These are phyloP conservation scores for thale cress (Arabidopsis thaliana) DNA, from an alignment of 345 rosid genomes.

Conservation along the genomic window DNA sequence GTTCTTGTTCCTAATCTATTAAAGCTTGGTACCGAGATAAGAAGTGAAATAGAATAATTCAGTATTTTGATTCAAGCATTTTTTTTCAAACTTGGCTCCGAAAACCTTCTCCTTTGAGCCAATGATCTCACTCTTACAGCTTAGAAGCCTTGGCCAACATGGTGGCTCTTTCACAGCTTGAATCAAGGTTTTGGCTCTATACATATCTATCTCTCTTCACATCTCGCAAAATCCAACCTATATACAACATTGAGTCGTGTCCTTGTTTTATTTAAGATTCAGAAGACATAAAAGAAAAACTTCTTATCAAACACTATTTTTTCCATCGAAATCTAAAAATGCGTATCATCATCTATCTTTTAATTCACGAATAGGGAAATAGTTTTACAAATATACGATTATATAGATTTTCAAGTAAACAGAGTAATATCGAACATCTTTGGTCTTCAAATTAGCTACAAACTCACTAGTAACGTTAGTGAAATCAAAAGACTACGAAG, in stretches of 20 bases:
- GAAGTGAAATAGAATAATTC: too few relatives aligned
- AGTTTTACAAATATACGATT: conserved; percentile 20
- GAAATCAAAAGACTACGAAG: conserved; percentile 15
- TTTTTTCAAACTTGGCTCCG: not conserved
- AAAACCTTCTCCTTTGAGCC: not conserved
- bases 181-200: too few relatives aligned
- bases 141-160: not conserved
- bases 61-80: too few relatives aligned
- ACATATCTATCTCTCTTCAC: too few relatives aligned
- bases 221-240: too few relatives aligned
- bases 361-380: conserved; percentile 6
- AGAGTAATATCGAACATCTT: conserved; percentile 23
- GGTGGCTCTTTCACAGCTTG: not conserved
- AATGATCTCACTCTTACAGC: not conserved
- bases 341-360: conserved; percentile 11
- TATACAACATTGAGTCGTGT: too few relatives aligned
- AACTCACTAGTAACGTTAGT: conserved; percentile 1
- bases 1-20: conserved; percentile 25
- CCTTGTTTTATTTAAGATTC: too few relatives aligned
- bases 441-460: conserved; percentile 11
- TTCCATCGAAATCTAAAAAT: conserved; percentile 17
- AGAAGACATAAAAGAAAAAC: not conserved
- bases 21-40: conserved; percentile 2
- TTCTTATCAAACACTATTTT: not conserved
- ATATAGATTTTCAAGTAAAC: not conserved